phyloP scores from a whole-genome alignment of 1,284 basidiomycete species.

The Singerocomus inundabilis region DNA sequence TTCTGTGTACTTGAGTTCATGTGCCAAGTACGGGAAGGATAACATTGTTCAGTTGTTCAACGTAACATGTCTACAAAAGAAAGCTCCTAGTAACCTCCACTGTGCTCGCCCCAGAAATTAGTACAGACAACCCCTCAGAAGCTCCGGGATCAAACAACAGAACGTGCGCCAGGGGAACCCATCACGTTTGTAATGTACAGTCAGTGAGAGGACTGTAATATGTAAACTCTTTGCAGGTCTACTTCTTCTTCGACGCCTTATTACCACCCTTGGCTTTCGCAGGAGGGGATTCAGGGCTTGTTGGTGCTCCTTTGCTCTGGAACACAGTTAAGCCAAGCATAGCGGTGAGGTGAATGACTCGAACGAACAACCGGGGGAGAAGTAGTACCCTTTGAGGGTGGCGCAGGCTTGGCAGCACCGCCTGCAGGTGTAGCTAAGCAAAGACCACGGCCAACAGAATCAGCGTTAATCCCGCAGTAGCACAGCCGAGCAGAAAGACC shows the following conservation, averaged over 20 bases:
- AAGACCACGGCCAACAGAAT: neutral
- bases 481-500: slow-evolving; percentile 4
- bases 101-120: neutral
- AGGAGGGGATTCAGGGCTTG: slow-evolving; percentile 29
- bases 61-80: slow-evolving; percentile 8
- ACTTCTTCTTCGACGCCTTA: slow-evolving; percentile 34
- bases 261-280: slow-evolving; percentile 24
- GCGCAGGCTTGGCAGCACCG: slow-evolving; percentile 12
- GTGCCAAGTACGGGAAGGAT: neutral
- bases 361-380: slow-evolving; percentile 23
- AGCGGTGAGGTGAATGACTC: neutral
- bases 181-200: slow-evolving; percentile 12
- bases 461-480: neutral
- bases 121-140: neutral
- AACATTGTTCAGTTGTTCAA: neutral
- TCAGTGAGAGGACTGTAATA: neutral
- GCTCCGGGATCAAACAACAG: neutral
- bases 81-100: neutral
- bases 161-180: neutral
- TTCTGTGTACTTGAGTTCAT: neutral
- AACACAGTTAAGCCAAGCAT: slow-evolving; percentile 1
- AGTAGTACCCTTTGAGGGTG: slow-evolving; percentile 26
- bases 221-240: slow-evolving; percentile 1
- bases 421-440: slow-evolving; percentile 16
- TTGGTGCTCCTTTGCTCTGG: slow-evolving; percentile 23